Percentiles rank a stretch among this genome's conserved stretches.
phyloP scores from a whole-genome alignment of 495 filamentous ascomycete genomes.

The Penicillium longicatenatum region DNA sequence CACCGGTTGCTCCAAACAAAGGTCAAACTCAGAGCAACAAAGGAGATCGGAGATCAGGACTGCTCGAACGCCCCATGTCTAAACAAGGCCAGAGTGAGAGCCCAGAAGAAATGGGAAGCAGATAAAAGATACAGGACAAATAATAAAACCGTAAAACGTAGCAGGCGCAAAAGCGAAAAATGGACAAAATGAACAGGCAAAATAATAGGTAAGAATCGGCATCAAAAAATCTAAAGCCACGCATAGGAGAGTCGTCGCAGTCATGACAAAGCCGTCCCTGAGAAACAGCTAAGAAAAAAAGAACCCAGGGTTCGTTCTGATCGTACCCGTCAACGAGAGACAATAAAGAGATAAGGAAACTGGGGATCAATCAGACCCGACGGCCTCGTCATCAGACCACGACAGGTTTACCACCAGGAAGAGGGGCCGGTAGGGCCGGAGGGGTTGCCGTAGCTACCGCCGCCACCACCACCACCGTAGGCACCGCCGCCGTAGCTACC shows the following conservation, averaged over 20 bases:
- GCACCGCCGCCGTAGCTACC: constrained; percentile 30
- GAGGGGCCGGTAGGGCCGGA: constrained; percentile 78
- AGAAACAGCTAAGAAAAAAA: constrained; percentile 44
- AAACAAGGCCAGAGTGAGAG: constrained; percentile 41
- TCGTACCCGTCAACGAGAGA: constrained; percentile 46
- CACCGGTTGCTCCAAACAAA: constrained; percentile 40
- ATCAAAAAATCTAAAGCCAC: constrained; percentile 23
- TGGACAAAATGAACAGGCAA: constrained; percentile 14
- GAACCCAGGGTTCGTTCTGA: constrained; percentile 52
- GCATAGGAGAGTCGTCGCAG: constrained; percentile 45
- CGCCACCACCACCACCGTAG: constrained; percentile 64
- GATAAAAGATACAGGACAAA: constrained; percentile 22
- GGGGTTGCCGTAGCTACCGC: constrained; percentile 75
- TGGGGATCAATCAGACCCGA: constrained; percentile 47
- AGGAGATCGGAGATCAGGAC: constrained; percentile 32
- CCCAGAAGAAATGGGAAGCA: constrained; percentile 31
- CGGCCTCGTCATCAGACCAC: constrained; percentile 52
- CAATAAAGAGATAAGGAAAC: constrained; percentile 40
- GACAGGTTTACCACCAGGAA: constrained; percentile 88
- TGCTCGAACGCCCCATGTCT: constrained; percentile 49
- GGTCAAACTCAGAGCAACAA: constrained; percentile 37
- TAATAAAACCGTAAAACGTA: constrained; percentile 21
- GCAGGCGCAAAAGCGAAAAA: constrained; percentile 14
- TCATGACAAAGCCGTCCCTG: constrained; percentile 55
- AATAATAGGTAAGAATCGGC: constrained; percentile 25